Percentiles rank a stretch among this genome's conserved stretches.
Evolutionary conservation across 2,329 filamentous ascomycete species (phyloP).

Genomic region (Exophiala phaeomuriformis): DNA sequence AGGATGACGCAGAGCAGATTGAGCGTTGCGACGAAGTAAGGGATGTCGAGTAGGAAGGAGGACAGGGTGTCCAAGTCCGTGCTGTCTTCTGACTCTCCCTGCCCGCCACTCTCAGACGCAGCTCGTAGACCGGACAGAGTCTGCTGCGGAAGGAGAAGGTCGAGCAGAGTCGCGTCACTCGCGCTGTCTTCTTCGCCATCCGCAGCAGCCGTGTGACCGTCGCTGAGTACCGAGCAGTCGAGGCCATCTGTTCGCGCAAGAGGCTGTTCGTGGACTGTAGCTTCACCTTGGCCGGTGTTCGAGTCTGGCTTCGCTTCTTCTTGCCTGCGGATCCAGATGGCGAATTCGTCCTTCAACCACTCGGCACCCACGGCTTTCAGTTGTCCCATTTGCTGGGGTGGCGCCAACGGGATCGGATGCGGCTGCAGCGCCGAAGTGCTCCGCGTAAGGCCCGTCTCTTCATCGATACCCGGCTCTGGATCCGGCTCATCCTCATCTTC

Average conservation of each 20-base stretch:
- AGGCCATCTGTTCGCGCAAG: background rate
- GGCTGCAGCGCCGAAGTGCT: constrained; percentile 20
- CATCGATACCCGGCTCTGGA: constrained; percentile 17
- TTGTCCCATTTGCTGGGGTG: constrained; percentile 15
- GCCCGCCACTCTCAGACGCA: no score
- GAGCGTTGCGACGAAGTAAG: constrained; percentile 24
- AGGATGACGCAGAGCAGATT: constrained; percentile 23
- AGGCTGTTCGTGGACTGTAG: background rate
- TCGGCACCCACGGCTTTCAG: constrained; percentile 27
- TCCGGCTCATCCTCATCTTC: constrained; percentile 16
- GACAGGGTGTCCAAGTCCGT: constrained; percentile 1
- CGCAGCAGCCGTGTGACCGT: background rate
- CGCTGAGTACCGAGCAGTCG: constrained; percentile 1
- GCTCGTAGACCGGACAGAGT: no score
- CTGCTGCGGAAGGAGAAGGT: constrained; percentile 19
- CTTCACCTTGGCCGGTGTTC: background rate
- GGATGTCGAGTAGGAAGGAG: constrained; percentile 20
- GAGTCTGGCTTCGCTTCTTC: no score
- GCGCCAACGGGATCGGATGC: constrained; percentile 18
- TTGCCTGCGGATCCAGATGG: constrained; percentile 1
- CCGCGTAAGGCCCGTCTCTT: constrained; percentile 18
- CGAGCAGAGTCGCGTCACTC: constrained; percentile 1
- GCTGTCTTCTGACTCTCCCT: no score
- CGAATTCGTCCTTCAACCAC: constrained; percentile 26
- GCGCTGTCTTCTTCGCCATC: background rate